Conservation (phyloP, 2,329 filamentous ascomycete genomes). For the Colletotrichum filicis region DNA sequence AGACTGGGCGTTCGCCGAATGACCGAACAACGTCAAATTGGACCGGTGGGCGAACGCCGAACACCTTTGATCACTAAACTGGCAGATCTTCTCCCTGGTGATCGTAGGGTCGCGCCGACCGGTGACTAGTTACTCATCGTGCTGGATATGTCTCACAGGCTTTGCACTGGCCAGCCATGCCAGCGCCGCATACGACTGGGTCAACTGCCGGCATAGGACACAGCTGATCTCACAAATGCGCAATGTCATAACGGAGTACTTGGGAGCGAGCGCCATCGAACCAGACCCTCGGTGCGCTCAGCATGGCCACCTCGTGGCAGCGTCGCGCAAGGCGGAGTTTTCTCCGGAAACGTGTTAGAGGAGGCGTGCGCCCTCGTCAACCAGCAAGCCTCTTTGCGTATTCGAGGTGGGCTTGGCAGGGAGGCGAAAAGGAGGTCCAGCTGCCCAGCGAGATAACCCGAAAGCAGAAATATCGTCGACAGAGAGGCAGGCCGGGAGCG, state of each 20-base stretch:
- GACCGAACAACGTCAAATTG: not conserved
- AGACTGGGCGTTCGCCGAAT: not conserved
- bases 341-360: conserved; percentile 20
- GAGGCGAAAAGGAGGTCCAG: not conserved
- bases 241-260: not conserved
- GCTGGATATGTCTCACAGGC: not conserved
- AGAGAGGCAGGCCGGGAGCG: conserved; percentile 17
- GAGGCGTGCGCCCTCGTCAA: not conserved
- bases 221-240: conserved; percentile 1
- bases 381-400: conserved; percentile 19
- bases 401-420: not conserved
- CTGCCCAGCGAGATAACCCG: not conserved
- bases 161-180: not conserved
- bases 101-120: not conserved
- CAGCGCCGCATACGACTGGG: not conserved
- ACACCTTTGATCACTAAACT: not conserved
- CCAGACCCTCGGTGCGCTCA: conserved; percentile 12
- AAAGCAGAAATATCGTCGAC: conserved; percentile 1
- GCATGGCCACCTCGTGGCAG: conserved; percentile 34
- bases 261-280: not conserved
- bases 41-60: not conserved
- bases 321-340: not conserved
- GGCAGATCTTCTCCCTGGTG: conserved; percentile 14
- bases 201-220: conserved; percentile 6
- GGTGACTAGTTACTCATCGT: not conserved